Percentiles rank a stretch among this genome's conserved stretches.
Evolutionary conservation across 768 basidiomycete species (phyloP).

Genomic region (Tulasnella sp.): DNA sequence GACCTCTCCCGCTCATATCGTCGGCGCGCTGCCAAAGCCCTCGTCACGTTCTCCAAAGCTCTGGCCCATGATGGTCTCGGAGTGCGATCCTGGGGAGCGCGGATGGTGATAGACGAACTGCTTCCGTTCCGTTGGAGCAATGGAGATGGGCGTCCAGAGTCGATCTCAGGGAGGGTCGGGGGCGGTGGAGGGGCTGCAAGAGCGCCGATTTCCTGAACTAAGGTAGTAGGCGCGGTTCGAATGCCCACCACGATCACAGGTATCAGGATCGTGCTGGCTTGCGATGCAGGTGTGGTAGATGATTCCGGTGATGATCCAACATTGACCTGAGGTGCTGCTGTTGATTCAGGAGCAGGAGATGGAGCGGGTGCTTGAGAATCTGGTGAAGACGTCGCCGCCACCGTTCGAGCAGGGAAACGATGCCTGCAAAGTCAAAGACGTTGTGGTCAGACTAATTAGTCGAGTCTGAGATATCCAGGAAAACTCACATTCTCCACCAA

Average conservation of each 20-base stretch:
- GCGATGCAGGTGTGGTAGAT: slow-evolving; percentile 1
- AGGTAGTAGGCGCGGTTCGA: slow-evolving; percentile 3
- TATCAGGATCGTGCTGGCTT: not conserved
- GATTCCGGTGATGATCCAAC: not conserved
- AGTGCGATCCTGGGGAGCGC: not conserved
- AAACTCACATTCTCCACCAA: slow-evolving; percentile 17
- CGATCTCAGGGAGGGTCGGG: not conserved
- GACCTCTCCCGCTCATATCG: not conserved
- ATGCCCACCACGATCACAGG: slow-evolving; percentile 13
- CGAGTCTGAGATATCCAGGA: not conserved
- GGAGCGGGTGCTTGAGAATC: not conserved
- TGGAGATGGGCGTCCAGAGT: not conserved
- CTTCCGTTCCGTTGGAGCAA: not conserved
- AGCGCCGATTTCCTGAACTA: slow-evolving; percentile 4
- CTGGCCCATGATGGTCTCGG: not conserved
- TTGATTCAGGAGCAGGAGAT: not conserved
- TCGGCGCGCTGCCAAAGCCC: not conserved
- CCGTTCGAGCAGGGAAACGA: slow-evolving; percentile 14
- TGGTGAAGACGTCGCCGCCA: not conserved
- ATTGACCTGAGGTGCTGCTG: not conserved
- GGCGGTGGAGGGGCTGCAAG: not conserved
- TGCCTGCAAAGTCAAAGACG: not conserved
- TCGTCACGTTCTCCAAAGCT: not conserved
- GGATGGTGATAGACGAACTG: not conserved
- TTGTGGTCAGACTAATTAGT: not conserved